Percentiles rank a stretch among this genome's conserved stretches.
phyloP scores from a whole-genome alignment of 2,329 filamentous ascomycete species.

The Penicillium verrucosum region DNA sequence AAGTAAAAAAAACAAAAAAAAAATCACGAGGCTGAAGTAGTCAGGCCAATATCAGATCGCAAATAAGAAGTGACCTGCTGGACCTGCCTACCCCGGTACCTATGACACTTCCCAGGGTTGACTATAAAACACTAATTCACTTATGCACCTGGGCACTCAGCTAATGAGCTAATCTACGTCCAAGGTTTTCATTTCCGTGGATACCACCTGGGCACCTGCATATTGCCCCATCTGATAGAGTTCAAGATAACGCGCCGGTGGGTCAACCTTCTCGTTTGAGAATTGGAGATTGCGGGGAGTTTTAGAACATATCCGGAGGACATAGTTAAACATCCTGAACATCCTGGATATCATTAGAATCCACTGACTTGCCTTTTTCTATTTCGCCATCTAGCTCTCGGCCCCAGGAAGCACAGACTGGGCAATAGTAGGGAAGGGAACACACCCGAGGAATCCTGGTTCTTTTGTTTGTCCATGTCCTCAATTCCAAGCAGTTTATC shows the following conservation, averaged over 20 bases:
- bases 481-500: neutral
- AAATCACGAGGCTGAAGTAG: neutral
- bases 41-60: neutral
- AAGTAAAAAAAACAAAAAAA: neutral
- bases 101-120: neutral
- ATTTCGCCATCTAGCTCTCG: neutral
- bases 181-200: neutral
- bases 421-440: conserved; percentile 25
- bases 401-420: conserved; percentile 20
- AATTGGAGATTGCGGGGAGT: neutral
- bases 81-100: conserved; percentile 10
- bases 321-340: too few species aligned
- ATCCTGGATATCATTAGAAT: neutral
- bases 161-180: neutral
- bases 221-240: neutral
- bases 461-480: neutral
- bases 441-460: conserved; percentile 12
- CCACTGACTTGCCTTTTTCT: neutral
- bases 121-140: neutral
- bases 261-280: conserved; percentile 13
- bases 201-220: neutral
- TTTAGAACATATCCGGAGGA: neutral
- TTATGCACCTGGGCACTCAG: too few species aligned
- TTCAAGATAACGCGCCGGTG: conserved; percentile 4
- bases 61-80: conserved; percentile 13